Evolutionary conservation across 176 grass and related monocot genomes (phyloP).

Genomic region (Oryza brachyantha): DNA sequence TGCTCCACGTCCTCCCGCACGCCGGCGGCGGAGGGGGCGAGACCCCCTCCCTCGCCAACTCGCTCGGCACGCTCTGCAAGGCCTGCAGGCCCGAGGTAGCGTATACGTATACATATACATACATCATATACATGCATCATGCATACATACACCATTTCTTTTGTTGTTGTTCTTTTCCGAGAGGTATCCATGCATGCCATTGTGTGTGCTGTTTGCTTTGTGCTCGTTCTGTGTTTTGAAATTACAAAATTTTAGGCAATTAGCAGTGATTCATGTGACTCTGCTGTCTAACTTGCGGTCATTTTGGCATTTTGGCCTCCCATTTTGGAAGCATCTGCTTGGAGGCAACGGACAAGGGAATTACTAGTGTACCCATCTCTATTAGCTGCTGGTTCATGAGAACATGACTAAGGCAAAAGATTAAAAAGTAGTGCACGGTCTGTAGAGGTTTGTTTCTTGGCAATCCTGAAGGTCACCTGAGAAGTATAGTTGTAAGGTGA

Average conservation of each 20-base stretch:
- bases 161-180: background rate
- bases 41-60: conserved; percentile 58
- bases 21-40: conserved; percentile 34
- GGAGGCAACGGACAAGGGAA: conserved; percentile 26
- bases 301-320: background rate
- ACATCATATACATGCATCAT: background rate
- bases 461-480: background rate
- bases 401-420: background rate
- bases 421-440: background rate
- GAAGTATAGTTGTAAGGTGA: background rate
- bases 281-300: background rate
- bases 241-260: background rate
- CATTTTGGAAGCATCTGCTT: conserved; percentile 30
- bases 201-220: background rate
- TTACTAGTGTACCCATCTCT: background rate
- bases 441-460: background rate
- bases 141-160: background rate
- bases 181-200: background rate
- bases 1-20: conserved; percentile 73
- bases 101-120: background rate
- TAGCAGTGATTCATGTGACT: background rate
- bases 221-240: background rate
- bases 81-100: conserved; percentile 80
- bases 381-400: background rate
- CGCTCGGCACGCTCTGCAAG: conserved; percentile 83